Percentiles rank a stretch among this genome's conserved stretches.
These are phyloP conservation scores for Monosporascus sp. DNA, from an alignment of 2,329 filamentous ascomycete species.

Conservation along the genomic window DNA sequence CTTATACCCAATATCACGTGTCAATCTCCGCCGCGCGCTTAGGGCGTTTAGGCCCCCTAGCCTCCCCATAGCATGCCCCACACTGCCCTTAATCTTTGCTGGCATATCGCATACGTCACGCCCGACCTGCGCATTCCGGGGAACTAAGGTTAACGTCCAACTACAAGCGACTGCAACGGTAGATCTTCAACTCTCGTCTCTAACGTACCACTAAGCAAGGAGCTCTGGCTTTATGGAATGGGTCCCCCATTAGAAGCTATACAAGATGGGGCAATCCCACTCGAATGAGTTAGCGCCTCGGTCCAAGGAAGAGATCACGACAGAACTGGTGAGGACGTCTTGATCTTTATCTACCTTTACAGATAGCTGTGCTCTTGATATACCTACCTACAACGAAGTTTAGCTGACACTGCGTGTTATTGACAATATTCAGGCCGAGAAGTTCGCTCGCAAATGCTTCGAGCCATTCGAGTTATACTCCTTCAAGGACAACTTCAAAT, in stretches of 20 bases:
- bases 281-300: conserved; percentile 40
- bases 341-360: neutral
- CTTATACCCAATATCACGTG: no score
- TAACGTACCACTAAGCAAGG: no score
- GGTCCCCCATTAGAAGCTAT: conserved; percentile 3
- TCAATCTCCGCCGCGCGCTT: no score
- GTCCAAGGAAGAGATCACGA: conserved; percentile 47
- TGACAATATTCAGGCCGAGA: conserved; percentile 42
- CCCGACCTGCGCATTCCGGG: no score
- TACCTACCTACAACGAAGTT: no score
- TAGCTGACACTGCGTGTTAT: conserved; percentile 3
- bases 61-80: no score
- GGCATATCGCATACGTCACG: no score
- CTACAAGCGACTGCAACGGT: no score
- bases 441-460: conserved; percentile 67
- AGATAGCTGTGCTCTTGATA: neutral
- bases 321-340: conserved; percentile 41
- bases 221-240: neutral
- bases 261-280: conserved; percentile 47
- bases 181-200: no score
- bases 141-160: no score
- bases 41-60: no score
- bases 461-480: conserved; percentile 68
- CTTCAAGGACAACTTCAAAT: conserved; percentile 68
- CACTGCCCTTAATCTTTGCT: no score